phyloP scores from a whole-genome alignment of 768 basidiomycete genomes.

The Pulveroboletus ravenelii region DNA sequence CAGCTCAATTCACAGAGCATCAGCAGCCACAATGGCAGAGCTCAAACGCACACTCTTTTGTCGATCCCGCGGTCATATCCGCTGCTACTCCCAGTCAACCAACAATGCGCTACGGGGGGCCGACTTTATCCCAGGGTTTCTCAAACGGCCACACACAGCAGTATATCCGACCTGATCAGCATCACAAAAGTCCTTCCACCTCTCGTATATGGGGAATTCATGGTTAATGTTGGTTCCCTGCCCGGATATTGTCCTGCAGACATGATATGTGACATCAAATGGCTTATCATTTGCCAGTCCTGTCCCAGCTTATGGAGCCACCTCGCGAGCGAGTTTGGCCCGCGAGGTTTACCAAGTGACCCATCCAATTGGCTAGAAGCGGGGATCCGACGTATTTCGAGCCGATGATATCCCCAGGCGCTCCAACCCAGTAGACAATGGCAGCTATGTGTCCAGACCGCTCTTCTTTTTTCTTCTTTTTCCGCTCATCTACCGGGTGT shows the following conservation, averaged over 20 bases:
- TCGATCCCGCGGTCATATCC: slow-evolving; percentile 25
- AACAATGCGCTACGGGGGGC: slow-evolving; percentile 2
- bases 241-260: not conserved
- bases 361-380: not conserved
- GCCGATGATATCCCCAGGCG: not conserved
- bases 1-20: slow-evolving; percentile 8
- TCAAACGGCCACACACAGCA: slow-evolving; percentile 12
- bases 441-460: not conserved
- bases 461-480: not conserved
- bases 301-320: not conserved
- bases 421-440: slow-evolving; percentile 9
- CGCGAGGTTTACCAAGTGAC: slow-evolving; percentile 1
- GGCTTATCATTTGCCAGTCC: slow-evolving; percentile 11
- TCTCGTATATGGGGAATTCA: slow-evolving; percentile 24
- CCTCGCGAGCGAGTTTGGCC: slow-evolving; percentile 1
- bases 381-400: not conserved
- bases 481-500: not conserved
- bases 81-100: slow-evolving; percentile 1
- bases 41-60: slow-evolving; percentile 5
- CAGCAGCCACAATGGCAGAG: slow-evolving; percentile 14
- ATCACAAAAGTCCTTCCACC: slow-evolving; percentile 16
- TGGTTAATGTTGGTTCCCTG: slow-evolving; percentile 14
- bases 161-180: slow-evolving; percentile 16
- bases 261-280: not conserved
- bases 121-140: slow-evolving; percentile 11